Percentiles rank a stretch among this genome's conserved stretches.
These are phyloP conservation scores for Lentinus tigrinus DNA, from an alignment of 768 basidiomycete genomes.

Conservation along the genomic window DNA sequence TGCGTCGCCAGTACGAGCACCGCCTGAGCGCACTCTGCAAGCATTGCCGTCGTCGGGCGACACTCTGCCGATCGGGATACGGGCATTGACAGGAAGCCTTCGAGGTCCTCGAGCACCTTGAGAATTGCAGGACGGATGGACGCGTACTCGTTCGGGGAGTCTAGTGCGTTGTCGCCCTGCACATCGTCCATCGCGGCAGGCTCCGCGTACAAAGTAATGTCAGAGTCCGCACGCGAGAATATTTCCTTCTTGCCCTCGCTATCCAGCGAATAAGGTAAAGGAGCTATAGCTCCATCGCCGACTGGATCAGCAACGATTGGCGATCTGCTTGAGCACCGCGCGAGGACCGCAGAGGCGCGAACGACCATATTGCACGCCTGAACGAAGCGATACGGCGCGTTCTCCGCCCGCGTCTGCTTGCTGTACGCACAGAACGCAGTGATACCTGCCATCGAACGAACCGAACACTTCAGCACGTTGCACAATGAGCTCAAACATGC, in stretches of 20 bases:
- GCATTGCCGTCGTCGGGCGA: slow-evolving; percentile 10
- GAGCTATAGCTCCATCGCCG: neutral
- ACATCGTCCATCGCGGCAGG: neutral
- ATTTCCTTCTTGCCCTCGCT: neutral
- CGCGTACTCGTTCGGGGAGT: neutral
- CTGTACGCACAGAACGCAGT: slow-evolving; percentile 11
- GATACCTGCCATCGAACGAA: slow-evolving; percentile 5
- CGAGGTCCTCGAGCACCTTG: neutral
- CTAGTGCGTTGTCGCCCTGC: neutral
- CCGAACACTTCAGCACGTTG: neutral
- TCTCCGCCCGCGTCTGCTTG: slow-evolving; percentile 9
- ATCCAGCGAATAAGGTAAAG: neutral
- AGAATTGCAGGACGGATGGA: slow-evolving; percentile 5
- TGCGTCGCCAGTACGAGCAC: slow-evolving; percentile 1
- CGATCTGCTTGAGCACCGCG: neutral
- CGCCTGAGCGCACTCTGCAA: slow-evolving; percentile 13
- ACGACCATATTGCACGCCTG: slow-evolving; percentile 9
- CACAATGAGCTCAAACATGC: neutral
- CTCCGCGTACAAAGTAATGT: neutral
- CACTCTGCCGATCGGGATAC: slow-evolving; percentile 3
- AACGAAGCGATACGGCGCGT: slow-evolving; percentile 15
- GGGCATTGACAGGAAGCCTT: slow-evolving; percentile 9
- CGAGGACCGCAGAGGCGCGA: slow-evolving; percentile 5
- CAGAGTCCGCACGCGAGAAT: neutral
- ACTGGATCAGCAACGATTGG: neutral